Percentiles rank a stretch among this genome's conserved stretches.
These are phyloP conservation scores for Ceratocystis lukuohia DNA, from an alignment of 2,329 filamentous ascomycete species.

Conservation along the genomic window DNA sequence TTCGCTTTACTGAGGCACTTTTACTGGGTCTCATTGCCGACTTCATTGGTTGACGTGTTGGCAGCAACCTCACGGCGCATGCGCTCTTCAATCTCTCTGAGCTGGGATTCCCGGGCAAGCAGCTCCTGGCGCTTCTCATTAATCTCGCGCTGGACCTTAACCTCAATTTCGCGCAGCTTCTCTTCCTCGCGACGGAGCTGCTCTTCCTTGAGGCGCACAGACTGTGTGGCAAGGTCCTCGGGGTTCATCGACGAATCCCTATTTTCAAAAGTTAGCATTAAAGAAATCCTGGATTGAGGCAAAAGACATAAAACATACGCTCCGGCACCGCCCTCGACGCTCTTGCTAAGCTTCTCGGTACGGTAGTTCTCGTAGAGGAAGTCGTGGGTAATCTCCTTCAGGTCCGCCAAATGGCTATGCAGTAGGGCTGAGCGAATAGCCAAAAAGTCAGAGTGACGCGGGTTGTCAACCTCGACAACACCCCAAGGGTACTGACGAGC, in stretches of 20 bases:
- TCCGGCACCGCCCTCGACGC: conserved; percentile 78
- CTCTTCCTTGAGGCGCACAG: conserved; percentile 97
- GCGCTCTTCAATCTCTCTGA: conserved; percentile 95
- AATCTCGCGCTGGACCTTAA: conserved; percentile 99
- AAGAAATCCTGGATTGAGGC: conserved; percentile 25
- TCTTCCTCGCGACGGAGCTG: conserved; percentile 98
- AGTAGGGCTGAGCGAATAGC: conserved; percentile 92
- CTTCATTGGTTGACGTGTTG: conserved; percentile 29
- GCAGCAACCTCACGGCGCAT: conserved; percentile 77
- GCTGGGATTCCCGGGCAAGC: conserved; percentile 89
- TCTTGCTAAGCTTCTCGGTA: conserved; percentile 99
- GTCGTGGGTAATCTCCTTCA: conserved; percentile 99
- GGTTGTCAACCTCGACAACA: conserved; percentile 97
- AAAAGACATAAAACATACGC: conserved; percentile 49
- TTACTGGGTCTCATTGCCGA: conserved; percentile 35
- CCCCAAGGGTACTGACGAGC: conserved; percentile 98
- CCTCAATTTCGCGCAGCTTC: conserved; percentile 97
- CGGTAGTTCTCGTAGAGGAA: conserved; percentile 99
- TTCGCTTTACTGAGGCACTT: background rate
- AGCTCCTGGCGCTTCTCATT: conserved; percentile 99
- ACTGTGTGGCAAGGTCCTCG: conserved; percentile 91
- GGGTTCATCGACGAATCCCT: conserved; percentile 91
- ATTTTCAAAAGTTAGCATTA: conserved; percentile 16
- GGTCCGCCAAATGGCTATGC: conserved; percentile 92
- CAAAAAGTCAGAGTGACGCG: conserved; percentile 95